Evolutionary conservation across 2,329 filamentous ascomycete genomes (phyloP).

Genomic region (Verticillium zaregamsianum): DNA sequence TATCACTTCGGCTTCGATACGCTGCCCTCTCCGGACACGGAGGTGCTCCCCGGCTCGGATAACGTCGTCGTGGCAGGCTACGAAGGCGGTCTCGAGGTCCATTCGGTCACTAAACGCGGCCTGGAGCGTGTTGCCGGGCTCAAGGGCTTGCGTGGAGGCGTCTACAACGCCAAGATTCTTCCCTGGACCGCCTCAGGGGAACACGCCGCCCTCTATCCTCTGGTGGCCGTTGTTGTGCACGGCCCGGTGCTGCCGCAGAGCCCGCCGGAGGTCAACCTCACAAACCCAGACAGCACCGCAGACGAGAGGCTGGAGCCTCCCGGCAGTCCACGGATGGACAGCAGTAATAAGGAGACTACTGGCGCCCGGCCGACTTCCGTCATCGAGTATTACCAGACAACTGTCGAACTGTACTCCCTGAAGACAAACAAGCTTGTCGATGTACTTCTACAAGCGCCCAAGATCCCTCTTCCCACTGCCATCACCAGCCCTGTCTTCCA

Average conservation of each 20-base stretch:
- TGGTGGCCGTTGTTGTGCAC: constrained; percentile 77
- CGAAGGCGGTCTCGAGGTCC: constrained; percentile 75
- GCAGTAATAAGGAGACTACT: constrained; percentile 30
- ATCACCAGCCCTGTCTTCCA: constrained; percentile 61
- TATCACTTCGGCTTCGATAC: constrained; percentile 81
- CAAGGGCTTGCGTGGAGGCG: constrained; percentile 73
- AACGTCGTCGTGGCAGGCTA: constrained; percentile 73
- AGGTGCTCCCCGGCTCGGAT: constrained; percentile 36
- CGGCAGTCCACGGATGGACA: constrained; percentile 35
- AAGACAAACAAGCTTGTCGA: constrained; percentile 67
- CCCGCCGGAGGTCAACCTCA: constrained; percentile 31
- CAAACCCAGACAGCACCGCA: constrained; percentile 32
- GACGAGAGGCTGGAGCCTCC: constrained; percentile 20
- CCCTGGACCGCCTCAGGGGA: constrained; percentile 59
- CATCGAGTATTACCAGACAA: constrained; percentile 72
- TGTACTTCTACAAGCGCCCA: constrained; percentile 68
- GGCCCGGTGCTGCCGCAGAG: constrained; percentile 59
- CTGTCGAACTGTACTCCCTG: constrained; percentile 84
- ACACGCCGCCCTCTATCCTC: constrained; percentile 56
- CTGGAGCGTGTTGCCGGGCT: constrained; percentile 66
- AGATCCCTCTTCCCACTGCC: constrained; percentile 54
- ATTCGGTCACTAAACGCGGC: constrained; percentile 67
- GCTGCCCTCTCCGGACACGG: constrained; percentile 40
- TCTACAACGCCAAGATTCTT: constrained; percentile 78
- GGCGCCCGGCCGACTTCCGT: constrained; percentile 28